Evolutionary conservation across 2,329 filamentous ascomycete genomes (phyloP).

Genomic region (Xylaria hypoxylon): DNA sequence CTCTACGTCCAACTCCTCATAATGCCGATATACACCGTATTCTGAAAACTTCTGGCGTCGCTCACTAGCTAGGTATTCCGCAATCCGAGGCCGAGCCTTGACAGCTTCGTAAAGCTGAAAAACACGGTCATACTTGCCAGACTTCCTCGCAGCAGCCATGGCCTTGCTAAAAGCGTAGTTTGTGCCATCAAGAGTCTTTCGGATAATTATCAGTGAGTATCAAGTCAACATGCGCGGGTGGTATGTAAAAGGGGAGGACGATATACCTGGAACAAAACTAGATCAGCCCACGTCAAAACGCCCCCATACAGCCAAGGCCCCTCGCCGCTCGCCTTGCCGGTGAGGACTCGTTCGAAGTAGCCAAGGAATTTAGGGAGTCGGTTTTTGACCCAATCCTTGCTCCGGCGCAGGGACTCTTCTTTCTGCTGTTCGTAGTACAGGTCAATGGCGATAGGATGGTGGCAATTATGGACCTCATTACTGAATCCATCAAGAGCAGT

Average conservation of each 20-base stretch:
- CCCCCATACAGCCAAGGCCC: slow-evolving; percentile 71
- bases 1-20: slow-evolving; percentile 75
- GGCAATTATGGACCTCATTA: slow-evolving; percentile 78
- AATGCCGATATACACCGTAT: slow-evolving; percentile 75
- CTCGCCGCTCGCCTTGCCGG: slow-evolving; percentile 61
- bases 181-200: slow-evolving; percentile 64
- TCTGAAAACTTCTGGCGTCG: slow-evolving; percentile 68
- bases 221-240: neutral
- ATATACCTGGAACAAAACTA: slow-evolving; percentile 75
- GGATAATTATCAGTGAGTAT: neutral
- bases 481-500: slow-evolving; percentile 76
- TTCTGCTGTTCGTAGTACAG: slow-evolving; percentile 82
- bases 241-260: neutral
- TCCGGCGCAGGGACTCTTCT: slow-evolving; percentile 67
- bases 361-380: slow-evolving; percentile 77
- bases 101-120: slow-evolving; percentile 73
- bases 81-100: slow-evolving; percentile 70
- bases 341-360: slow-evolving; percentile 74
- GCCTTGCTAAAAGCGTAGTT: slow-evolving; percentile 76
- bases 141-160: slow-evolving; percentile 62
- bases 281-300: slow-evolving; percentile 75
- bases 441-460: slow-evolving; percentile 72
- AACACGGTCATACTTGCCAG: slow-evolving; percentile 67
- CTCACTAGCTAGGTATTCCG: slow-evolving; percentile 73
- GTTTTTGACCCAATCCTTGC: slow-evolving; percentile 66